Conservation (phyloP, 1,139 yeast species). For the Ogataea hybrid region DNA sequence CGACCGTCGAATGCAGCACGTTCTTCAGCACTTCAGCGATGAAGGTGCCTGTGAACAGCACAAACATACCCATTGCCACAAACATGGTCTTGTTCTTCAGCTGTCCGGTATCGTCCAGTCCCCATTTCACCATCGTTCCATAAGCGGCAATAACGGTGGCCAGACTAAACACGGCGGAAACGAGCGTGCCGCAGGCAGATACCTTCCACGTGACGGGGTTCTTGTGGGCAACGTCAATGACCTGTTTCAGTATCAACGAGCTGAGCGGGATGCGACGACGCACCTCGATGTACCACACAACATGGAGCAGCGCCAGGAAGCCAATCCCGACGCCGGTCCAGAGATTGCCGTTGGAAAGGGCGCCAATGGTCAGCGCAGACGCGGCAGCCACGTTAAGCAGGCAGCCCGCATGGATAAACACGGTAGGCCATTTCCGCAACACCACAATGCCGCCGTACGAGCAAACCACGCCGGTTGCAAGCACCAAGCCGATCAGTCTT, state of each 20-base stretch:
- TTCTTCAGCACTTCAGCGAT: slow-evolving; percentile 79
- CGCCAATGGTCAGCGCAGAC: slow-evolving; percentile 69
- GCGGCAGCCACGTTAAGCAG: slow-evolving; percentile 64
- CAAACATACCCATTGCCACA: slow-evolving; percentile 44
- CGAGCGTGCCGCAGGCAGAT: slow-evolving; percentile 61
- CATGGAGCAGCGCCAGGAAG: slow-evolving; percentile 58
- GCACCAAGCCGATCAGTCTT: not conserved
- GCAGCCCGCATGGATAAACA: slow-evolving; percentile 68
- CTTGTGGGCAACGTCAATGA: slow-evolving; percentile 69
- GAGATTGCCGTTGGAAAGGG: slow-evolving; percentile 58
- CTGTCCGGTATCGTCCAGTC: slow-evolving; percentile 9
- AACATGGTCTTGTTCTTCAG: slow-evolving; percentile 39
- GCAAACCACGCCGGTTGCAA: not conserved
- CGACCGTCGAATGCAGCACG: slow-evolving; percentile 71
- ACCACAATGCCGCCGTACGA: slow-evolving; percentile 1
- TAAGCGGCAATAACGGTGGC: slow-evolving; percentile 68
- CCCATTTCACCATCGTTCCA: slow-evolving; percentile 35
- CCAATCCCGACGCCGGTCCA: slow-evolving; percentile 77
- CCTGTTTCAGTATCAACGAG: slow-evolving; percentile 64
- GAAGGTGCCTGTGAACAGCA: slow-evolving; percentile 81
- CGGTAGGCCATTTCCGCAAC: slow-evolving; percentile 1
- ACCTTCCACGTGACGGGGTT: slow-evolving; percentile 71
- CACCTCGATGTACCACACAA: slow-evolving; percentile 70
- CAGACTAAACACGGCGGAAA: slow-evolving; percentile 60
- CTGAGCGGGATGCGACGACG: slow-evolving; percentile 53